Evolutionary conservation across 805 yeast species (phyloP).

Genomic region (Sugiyamaella qingdaonensis): DNA sequence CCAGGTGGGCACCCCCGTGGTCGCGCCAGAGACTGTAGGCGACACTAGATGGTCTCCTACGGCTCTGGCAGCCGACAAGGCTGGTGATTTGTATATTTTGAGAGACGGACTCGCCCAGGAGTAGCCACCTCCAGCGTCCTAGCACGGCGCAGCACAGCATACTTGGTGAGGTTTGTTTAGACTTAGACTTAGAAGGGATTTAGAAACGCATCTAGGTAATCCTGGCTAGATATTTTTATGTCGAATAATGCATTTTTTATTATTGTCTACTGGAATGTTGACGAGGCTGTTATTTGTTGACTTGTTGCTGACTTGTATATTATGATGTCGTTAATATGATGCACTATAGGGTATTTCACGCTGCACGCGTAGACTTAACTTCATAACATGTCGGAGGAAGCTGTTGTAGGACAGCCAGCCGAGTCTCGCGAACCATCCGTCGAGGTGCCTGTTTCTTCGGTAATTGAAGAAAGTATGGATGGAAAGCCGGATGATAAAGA

Average conservation of each 20-base stretch:
- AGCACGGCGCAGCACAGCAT: neutral
- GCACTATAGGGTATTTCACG: too few relatives aligned
- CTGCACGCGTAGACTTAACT: neutral
- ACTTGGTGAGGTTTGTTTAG: neutral
- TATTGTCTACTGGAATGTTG: neutral
- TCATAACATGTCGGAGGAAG: neutral
- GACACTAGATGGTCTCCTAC: slow-evolving; percentile 29
- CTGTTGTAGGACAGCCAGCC: neutral
- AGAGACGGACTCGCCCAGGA: slow-evolving; percentile 24
- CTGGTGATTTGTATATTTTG: slow-evolving; percentile 28
- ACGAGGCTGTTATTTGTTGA: too few relatives aligned
- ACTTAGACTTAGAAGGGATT: neutral
- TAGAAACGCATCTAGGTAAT: neutral
- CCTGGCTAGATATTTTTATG: neutral
- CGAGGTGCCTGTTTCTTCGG: neutral
- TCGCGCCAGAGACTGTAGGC: slow-evolving; percentile 17
- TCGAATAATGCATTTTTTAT: neutral
- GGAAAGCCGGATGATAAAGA: slow-evolving; percentile 6
- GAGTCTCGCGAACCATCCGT: neutral
- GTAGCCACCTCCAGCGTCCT: neutral
- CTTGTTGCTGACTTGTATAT: too few relatives aligned
- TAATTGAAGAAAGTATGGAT: neutral
- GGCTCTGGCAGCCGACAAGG: slow-evolving; percentile 23
- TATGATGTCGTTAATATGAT: too few relatives aligned
- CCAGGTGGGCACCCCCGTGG: slow-evolving; percentile 13